A percentile compares a stretch with the other conserved stretches of the same genome.
Evolutionary conservation across 768 basidiomycete species (phyloP).

Genomic region (Lentinula sp.): DNA sequence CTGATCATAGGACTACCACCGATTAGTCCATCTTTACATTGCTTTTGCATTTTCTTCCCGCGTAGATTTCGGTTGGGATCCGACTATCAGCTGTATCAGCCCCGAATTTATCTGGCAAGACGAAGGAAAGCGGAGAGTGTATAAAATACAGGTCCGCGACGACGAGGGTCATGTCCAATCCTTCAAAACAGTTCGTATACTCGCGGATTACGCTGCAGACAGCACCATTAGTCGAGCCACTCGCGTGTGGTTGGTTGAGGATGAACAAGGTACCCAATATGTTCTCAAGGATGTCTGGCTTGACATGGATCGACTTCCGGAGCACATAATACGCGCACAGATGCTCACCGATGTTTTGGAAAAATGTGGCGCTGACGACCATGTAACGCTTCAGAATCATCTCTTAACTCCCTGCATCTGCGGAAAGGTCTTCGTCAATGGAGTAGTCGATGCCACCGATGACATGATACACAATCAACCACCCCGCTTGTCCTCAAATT

Average conservation of each 20-base stretch:
- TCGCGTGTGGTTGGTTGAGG: not conserved
- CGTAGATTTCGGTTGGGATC: not conserved
- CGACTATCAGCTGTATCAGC: not conserved
- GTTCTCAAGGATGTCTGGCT: slow-evolving; percentile 1
- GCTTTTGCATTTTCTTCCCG: not conserved
- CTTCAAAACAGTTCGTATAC: not conserved
- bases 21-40: not conserved
- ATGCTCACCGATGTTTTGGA: not conserved
- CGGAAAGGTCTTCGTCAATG: too few species aligned
- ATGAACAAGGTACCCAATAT: not conserved
- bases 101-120: not conserved
- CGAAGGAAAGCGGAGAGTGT: not conserved
- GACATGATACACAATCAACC: too few species aligned
- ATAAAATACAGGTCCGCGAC: not conserved
- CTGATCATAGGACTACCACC: not conserved
- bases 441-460: too few species aligned
- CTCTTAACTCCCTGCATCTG: not conserved
- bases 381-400: not conserved
- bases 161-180: not conserved
- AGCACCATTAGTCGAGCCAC: not conserved
- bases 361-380: not conserved
- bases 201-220: not conserved
- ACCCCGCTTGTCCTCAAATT: too few species aligned
- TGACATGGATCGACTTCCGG: not conserved
- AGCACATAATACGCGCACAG: not conserved